Percentiles rank a stretch among this genome's conserved stretches.
Conservation (phyloP, 2,329 filamentous ascomycete species). For the Colletotrichum orchidophilum region DNA sequence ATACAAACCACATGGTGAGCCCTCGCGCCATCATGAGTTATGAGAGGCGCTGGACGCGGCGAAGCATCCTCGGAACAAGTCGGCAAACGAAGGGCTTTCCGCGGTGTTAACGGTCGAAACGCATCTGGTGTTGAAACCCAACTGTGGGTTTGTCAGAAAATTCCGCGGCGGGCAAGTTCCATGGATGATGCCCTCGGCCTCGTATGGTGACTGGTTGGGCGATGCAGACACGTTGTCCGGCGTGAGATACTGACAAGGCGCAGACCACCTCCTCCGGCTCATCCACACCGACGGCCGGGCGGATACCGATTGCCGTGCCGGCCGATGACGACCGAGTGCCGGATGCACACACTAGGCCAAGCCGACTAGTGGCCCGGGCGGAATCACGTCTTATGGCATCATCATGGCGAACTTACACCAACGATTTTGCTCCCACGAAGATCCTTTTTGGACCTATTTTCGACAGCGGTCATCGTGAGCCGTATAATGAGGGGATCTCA, state of each 20-base stretch:
- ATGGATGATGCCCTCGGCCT: constrained; percentile 17
- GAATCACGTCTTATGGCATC: constrained; percentile 32
- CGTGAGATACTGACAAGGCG: not conserved
- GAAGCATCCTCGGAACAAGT: not conserved
- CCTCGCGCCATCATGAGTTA: not conserved
- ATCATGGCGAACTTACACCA: constrained; percentile 25
- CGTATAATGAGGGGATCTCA: not conserved
- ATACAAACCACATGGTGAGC: too few species aligned
- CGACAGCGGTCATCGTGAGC: not conserved
- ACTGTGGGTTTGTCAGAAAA: constrained; percentile 18
- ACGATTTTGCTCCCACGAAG: not conserved
- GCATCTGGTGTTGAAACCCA: constrained; percentile 14
- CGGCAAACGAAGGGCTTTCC: constrained; percentile 11
- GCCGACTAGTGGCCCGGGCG: constrained; percentile 25
- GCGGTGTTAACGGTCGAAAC: constrained; percentile 20
- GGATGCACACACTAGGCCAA: constrained; percentile 15
- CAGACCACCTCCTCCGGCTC: constrained; percentile 1
- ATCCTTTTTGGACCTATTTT: not conserved
- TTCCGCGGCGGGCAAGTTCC: not conserved
- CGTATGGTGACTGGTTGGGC: constrained; percentile 10
- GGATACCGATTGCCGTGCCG: constrained; percentile 27
- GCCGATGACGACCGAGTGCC: constrained; percentile 27
- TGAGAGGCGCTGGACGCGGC: constrained; percentile 5
- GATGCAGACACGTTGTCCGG: constrained; percentile 7
- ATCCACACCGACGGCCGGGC: constrained; percentile 22